Conservation (phyloP, 2,329 filamentous ascomycete genomes). For the Didymella lethalis region DNA sequence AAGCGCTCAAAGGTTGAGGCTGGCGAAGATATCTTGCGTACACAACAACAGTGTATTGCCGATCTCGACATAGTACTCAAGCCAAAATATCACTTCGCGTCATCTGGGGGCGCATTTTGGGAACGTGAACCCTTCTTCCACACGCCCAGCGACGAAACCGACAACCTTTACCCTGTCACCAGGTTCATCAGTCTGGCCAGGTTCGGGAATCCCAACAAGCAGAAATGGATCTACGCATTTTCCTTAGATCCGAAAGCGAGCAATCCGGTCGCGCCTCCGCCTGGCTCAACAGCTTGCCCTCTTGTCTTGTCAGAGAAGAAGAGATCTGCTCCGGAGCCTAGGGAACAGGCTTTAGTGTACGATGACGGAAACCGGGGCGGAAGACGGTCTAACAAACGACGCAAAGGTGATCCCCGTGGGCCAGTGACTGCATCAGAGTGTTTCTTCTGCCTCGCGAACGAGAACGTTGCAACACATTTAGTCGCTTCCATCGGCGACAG, state of each 20-base stretch:
- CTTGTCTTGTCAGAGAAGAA: slow-evolving; percentile 68
- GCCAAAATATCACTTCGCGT: slow-evolving; percentile 89
- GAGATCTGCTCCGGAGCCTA: slow-evolving; percentile 56
- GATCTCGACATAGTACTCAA: slow-evolving; percentile 81
- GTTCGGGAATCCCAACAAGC: slow-evolving; percentile 77
- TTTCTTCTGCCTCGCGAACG: slow-evolving; percentile 95
- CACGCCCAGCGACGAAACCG: slow-evolving; percentile 57
- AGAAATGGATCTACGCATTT: slow-evolving; percentile 79
- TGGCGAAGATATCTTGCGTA: slow-evolving; percentile 62
- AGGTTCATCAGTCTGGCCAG: slow-evolving; percentile 90
- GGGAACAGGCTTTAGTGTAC: slow-evolving; percentile 49
- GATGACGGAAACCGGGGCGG: slow-evolving; percentile 47
- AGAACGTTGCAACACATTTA: slow-evolving; percentile 83
- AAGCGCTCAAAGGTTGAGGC: slow-evolving; percentile 70
- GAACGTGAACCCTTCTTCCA: slow-evolving; percentile 95
- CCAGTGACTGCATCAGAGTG: slow-evolving; percentile 72
- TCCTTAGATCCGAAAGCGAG: slow-evolving; percentile 70
- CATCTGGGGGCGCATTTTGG: slow-evolving; percentile 75
- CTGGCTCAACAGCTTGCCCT: slow-evolving; percentile 78
- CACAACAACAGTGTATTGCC: slow-evolving; percentile 72
- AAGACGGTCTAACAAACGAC: slow-evolving; percentile 52
- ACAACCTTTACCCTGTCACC: slow-evolving; percentile 70
- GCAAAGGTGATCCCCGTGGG: slow-evolving; percentile 43
- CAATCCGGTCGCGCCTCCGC: slow-evolving; percentile 66
- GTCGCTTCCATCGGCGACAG: slow-evolving; percentile 89